These are phyloP conservation scores for Abortiporus biennis DNA, from an alignment of 1,284 basidiomycete species.

Conservation along the genomic window DNA sequence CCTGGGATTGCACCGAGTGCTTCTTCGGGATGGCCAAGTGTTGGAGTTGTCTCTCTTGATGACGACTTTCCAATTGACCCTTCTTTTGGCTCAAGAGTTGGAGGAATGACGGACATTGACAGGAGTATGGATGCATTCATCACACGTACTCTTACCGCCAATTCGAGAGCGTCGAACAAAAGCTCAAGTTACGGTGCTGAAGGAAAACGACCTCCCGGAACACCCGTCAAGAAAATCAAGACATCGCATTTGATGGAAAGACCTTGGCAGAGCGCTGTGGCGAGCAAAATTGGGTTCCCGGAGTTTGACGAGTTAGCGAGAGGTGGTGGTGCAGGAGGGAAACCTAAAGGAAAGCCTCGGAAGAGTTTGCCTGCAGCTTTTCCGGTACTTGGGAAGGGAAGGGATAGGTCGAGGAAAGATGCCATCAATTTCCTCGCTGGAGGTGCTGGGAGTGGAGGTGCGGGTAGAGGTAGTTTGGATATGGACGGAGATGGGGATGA, in stretches of 20 bases:
- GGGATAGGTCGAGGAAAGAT: slow-evolving; percentile 13
- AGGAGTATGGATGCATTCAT: slow-evolving; percentile 59
- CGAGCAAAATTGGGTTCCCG: slow-evolving; percentile 55
- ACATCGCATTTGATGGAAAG: slow-evolving; percentile 52
- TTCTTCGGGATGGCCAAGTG: slow-evolving; percentile 57
- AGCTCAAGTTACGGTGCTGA: slow-evolving; percentile 33
- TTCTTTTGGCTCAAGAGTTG: not conserved
- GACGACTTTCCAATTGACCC: slow-evolving; percentile 27
- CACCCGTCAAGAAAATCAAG: slow-evolving; percentile 71
- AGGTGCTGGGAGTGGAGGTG: not conserved
- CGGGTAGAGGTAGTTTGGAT: slow-evolving; percentile 28
- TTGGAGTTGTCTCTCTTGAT: slow-evolving; percentile 35
- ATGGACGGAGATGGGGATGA: slow-evolving; percentile 43
- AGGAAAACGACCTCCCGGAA: slow-evolving; percentile 64
- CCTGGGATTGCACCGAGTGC: slow-evolving; percentile 50
- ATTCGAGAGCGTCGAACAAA: slow-evolving; percentile 40
- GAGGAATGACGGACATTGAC: slow-evolving; percentile 30
- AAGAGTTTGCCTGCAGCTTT: slow-evolving; percentile 73
- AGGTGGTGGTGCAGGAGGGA: slow-evolving; percentile 15
- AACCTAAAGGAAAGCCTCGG: slow-evolving; percentile 54
- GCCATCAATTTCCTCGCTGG: slow-evolving; percentile 7
- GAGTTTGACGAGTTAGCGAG: slow-evolving; percentile 35
- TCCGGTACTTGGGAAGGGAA: slow-evolving; percentile 24
- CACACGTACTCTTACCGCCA: slow-evolving; percentile 57
- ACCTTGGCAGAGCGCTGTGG: slow-evolving; percentile 75